Base-by-base conservation (phyloP, 129 eudicot species). In the Centrapalus pauciflorus region DNA sequence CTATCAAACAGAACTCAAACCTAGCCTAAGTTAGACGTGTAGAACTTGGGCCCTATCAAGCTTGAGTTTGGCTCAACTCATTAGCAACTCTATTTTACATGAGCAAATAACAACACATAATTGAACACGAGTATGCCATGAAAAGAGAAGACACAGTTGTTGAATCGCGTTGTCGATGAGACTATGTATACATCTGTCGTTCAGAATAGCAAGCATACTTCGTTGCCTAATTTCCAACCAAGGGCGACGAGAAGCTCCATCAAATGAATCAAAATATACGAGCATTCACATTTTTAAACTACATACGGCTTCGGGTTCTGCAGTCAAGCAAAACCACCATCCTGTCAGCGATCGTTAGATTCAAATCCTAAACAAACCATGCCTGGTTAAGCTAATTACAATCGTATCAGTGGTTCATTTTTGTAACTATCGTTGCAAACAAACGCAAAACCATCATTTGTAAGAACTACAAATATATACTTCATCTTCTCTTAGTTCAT, bases 241-340 rank as follows among this genome's bases (percentile, higher is more conserved):
- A 12, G 43, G 11, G n/a, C n/a, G n/a, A n/a, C n/a, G n/a, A n/a
- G n/a, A n/a, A n/a, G n/a, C n/a, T n/a, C n/a, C n/a, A n/a, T n/a
- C n/a, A n/a, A n/a, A n/a, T n/a, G 43, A 35, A 5, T 56, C 12
- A 40, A 30, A 7, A 23, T 46, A 17, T 11, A 16, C 3, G 17
- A 2, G 24, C 30, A 7, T 52, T 2, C 30, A 32, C 37, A 32
- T 3, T 67, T 32, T 71, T 52, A 21, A 32, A 60, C 59, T 61
- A 72, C 61, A 33, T 21, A 49, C 24, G 70, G 69, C 69, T 71
- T 34, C 77, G 33, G 32, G 40, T 16, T 48, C 76, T 61, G 68
- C 61, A 71, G 8, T 60, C 10, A 70, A 45, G 17, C 25, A 46
- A 12, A 30, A 45, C 30, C 21, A 11, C 43, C 66, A 26, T 43